Conservation (phyloP, 2,329 filamentous ascomycete species). For the Ophiosphaerella korrae region DNA sequence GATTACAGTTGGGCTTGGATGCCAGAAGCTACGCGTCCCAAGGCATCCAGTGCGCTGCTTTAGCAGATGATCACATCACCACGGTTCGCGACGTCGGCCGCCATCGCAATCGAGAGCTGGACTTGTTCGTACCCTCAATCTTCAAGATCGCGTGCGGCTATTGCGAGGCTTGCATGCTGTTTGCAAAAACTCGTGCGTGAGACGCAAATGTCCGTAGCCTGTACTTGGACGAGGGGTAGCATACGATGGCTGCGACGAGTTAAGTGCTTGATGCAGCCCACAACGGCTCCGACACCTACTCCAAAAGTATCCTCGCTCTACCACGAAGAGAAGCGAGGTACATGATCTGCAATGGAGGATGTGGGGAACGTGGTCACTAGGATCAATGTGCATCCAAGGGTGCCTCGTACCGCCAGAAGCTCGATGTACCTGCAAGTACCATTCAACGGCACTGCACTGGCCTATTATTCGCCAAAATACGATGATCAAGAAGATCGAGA, state of each 20-base stretch:
- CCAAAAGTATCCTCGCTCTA: slow-evolving; percentile 18
- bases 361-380: slow-evolving; percentile 36
- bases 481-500: slow-evolving; percentile 17
- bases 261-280: slow-evolving; percentile 15
- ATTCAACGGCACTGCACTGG: slow-evolving; percentile 14
- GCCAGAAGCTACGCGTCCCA: neutral
- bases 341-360: slow-evolving; percentile 37
- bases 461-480: slow-evolving; percentile 26
- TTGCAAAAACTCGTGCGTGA: slow-evolving; percentile 18
- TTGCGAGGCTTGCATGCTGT: slow-evolving; percentile 28
- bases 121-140: slow-evolving; percentile 10
- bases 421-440: slow-evolving; percentile 36
- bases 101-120: slow-evolving; percentile 1
- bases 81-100: slow-evolving; percentile 19
- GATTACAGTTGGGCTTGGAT: slow-evolving; percentile 13
- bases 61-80: slow-evolving; percentile 3
- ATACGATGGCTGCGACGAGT: slow-evolving; percentile 25
- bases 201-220: slow-evolving; percentile 19
- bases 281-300: slow-evolving; percentile 22
- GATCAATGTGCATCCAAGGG: slow-evolving; percentile 18
- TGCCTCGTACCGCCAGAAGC: slow-evolving; percentile 21
- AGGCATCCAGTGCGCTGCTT: slow-evolving; percentile 2
- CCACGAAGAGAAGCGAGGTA: slow-evolving; percentile 27
- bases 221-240: slow-evolving; percentile 15
- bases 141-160: slow-evolving; percentile 18